Evolutionary conservation across 2,329 filamentous ascomycete genomes (phyloP), one percentile per base, ranked within the genome.

Genomic region (Zarea fungicola): DNA sequence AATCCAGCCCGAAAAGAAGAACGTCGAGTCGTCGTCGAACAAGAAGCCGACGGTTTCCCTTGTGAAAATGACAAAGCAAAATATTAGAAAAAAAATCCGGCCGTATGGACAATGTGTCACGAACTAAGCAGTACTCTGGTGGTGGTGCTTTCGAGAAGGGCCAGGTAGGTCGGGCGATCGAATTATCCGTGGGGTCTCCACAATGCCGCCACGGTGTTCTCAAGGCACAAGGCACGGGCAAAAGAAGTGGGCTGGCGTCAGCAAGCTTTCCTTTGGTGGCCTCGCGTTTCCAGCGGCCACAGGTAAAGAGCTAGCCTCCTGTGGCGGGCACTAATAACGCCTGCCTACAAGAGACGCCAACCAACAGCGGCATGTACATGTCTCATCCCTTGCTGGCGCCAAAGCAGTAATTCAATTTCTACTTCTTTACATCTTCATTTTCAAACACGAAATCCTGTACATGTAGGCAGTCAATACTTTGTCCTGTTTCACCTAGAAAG

Each of bases 161-260:
- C 37, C 25, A 34, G 18, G n/a, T 23, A 28, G 39, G 40, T 40
- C 39, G 44, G 49, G 44, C 50, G 50, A 52, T 52, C 39, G 43
- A 45, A 45, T 48, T 48, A 52, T 52, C 50, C 50, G 50, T 44
- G 43, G 39, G 4, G 44, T 37, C 49, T 31, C 43, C 26, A 47
- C 49, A 51, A 51, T 51, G 50, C 50, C 50, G 50, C 50, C 50
- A 52, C 50, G 40, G 50, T 52, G 50, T 52, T 52, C 50, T 39
- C 34, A 48, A 48, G 35, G 34, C 28, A 11, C 13, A 6, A 11
- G 18, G 40, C 14, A 11, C 7, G 21, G 16, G 26, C 22, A n/a
- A n/a, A n/a, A n/a, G n/a, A n/a, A n/a, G n/a, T n/a, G n/a, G n/a
- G 40, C n/a, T 13, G 36, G 22, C 36, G 36, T 39, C 36, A 39